Evolutionary conservation across 164 flowering plant genomes (phyloP).

Genomic region (Stephania cephalantha): DNA sequence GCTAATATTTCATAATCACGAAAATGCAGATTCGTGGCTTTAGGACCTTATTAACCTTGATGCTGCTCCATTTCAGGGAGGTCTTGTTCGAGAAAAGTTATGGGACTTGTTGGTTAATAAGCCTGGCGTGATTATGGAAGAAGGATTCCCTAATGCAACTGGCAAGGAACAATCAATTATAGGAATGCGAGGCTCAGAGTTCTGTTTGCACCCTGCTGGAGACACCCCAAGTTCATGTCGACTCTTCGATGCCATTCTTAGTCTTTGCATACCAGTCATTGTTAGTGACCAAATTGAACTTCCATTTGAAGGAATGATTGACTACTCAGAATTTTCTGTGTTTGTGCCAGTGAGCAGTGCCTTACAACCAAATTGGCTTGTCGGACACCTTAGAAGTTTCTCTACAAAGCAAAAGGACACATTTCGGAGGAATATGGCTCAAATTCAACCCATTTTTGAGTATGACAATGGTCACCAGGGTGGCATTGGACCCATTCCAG

Average conservation of each 20-base stretch:
- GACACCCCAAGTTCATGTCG: constrained; percentile 97
- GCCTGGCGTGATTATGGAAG: constrained; percentile 76
- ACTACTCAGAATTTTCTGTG: constrained; percentile 70
- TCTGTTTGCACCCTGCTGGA: constrained; percentile 97
- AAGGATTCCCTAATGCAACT: constrained; percentile 96
- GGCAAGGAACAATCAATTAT: constrained; percentile 86
- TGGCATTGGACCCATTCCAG: constrained; percentile 70
- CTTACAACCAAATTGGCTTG: constrained; percentile 66
- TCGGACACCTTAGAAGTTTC: constrained; percentile 50
- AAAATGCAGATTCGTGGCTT: neutral
- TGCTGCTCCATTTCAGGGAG: constrained; percentile 51
- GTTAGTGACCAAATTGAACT: constrained; percentile 88
- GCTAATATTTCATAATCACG: too few relatives aligned
- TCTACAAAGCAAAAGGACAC: constrained; percentile 41
- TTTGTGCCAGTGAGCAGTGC: constrained; percentile 73
- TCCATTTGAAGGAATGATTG: constrained; percentile 88
- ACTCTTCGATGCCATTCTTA: constrained; percentile 86
- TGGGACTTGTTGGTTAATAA: constrained; percentile 75
- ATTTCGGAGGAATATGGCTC: constrained; percentile 59
- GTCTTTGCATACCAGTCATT: constrained; percentile 92
- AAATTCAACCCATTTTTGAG: constrained; percentile 55
- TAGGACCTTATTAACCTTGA: neutral
- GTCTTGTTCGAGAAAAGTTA: constrained; percentile 68
- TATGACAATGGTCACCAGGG: constrained; percentile 73
- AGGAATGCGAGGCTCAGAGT: constrained; percentile 86